phyloP scores from a whole-genome alignment of 148 eudicot species.

The Polygonum maritimum region DNA sequence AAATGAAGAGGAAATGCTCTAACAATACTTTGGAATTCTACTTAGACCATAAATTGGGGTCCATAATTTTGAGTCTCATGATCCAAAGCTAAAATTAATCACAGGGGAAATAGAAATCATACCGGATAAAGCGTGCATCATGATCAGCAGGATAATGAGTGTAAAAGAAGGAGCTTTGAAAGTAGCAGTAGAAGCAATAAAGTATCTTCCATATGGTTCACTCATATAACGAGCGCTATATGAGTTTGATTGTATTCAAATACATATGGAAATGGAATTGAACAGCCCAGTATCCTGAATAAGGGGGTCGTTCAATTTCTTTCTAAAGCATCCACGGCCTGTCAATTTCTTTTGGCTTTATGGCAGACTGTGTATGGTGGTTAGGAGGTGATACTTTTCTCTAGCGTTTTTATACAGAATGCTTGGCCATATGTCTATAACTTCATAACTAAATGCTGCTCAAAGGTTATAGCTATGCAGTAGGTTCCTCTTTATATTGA shows the following conservation, averaged over 20 bases:
- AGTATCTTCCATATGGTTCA: not conserved
- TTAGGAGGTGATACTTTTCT: not conserved
- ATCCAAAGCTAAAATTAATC: not conserved
- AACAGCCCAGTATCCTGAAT: not conserved
- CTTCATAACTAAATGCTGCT: not conserved
- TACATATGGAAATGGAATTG: not conserved
- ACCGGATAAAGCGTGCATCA: slow-evolving; percentile 54
- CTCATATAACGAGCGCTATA: not conserved
- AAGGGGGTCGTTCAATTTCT: not conserved
- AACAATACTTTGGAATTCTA: not conserved
- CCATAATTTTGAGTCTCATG: not conserved
- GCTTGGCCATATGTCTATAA: not conserved
- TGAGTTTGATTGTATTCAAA: not conserved
- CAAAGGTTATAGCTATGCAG: not conserved
- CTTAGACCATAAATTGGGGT: not conserved
- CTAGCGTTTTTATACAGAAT: not conserved
- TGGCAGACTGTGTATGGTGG: not conserved
- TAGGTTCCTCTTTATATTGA: not conserved
- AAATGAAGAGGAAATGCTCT: not conserved
- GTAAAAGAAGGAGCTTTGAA: not conserved
- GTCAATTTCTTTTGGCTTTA: not conserved
- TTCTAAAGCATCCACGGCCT: not conserved
- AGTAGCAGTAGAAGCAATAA: not conserved
- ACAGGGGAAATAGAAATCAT: slow-evolving; percentile 8
- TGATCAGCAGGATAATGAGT: slow-evolving; percentile 11